phyloP scores from a whole-genome alignment of 257 asterid genomes.

The Haberlea rhodopensis region DNA sequence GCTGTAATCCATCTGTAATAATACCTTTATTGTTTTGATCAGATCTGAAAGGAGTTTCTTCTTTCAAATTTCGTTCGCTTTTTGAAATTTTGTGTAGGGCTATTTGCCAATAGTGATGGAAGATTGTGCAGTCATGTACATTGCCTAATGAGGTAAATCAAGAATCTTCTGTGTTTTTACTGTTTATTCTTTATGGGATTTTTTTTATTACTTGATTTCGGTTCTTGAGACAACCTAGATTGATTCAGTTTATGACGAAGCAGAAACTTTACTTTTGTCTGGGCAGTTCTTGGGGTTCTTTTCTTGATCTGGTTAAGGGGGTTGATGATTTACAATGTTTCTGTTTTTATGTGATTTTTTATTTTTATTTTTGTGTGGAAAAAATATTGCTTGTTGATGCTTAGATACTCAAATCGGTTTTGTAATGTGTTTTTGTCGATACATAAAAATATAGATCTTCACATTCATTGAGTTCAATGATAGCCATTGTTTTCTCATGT shows the following conservation, averaged over 20 bases:
- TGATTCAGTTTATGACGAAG: slow-evolving; percentile 30
- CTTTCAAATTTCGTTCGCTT: slow-evolving; percentile 25
- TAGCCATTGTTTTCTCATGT: not conserved
- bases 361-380: not conserved
- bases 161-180: slow-evolving; percentile 6
- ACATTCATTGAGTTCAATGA: not conserved
- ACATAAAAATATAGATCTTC: not conserved
- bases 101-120: slow-evolving; percentile 27
- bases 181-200: slow-evolving; percentile 13
- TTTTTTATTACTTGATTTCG: not conserved
- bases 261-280: slow-evolving; percentile 12
- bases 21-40: slow-evolving; percentile 44
- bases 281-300: slow-evolving; percentile 24
- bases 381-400: not conserved
- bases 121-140: slow-evolving; percentile 28
- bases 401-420: not conserved
- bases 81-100: slow-evolving; percentile 13
- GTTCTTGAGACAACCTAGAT: slow-evolving; percentile 19
- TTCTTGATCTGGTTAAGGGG: slow-evolving; percentile 1
- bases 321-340: slow-evolving; percentile 1
- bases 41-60: slow-evolving; percentile 43
- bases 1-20: slow-evolving; percentile 26
- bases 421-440: not conserved
- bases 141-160: slow-evolving; percentile 34
- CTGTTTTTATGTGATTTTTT: slow-evolving; percentile 13